Conservation (phyloP, 805 yeast genomes). For the Nakazawaea siamensis region DNA sequence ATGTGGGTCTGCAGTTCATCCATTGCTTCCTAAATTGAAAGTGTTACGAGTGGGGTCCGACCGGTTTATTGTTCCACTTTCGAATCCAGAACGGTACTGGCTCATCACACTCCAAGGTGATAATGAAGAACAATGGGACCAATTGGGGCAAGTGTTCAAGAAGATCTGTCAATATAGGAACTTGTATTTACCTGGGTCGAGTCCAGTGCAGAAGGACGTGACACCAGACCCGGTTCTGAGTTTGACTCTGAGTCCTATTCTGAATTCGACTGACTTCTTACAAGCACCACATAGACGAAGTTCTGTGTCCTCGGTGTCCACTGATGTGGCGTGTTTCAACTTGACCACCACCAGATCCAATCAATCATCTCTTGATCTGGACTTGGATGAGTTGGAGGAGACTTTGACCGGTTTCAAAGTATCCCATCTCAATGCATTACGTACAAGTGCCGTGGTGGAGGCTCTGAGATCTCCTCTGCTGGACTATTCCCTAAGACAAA, state of each 20-base stretch:
- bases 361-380: slow-evolving; percentile 19
- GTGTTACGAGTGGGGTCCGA: slow-evolving; percentile 40
- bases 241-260: not conserved
- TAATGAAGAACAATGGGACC: not conserved
- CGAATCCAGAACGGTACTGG: slow-evolving; percentile 77
- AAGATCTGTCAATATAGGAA: slow-evolving; percentile 34
- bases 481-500: no score
- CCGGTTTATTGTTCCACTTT: slow-evolving; percentile 54
- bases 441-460: no score
- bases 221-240: not conserved
- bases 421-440: no score
- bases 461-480: no score
- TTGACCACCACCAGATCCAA: slow-evolving; percentile 17
- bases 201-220: not conserved
- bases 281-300: not conserved
- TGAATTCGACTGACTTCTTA: not conserved
- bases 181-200: no score
- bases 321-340: slow-evolving; percentile 26
- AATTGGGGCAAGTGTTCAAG: slow-evolving; percentile 26
- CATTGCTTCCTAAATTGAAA: slow-evolving; percentile 58
- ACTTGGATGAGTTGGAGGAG: slow-evolving; percentile 17
- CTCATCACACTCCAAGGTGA: slow-evolving; percentile 32
- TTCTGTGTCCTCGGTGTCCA: not conserved
- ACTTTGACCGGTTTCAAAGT: no score
- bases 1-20: slow-evolving; percentile 67